Conservation (phyloP, 2,329 filamentous ascomycete genomes). For the Nigrospora osmanthi region DNA sequence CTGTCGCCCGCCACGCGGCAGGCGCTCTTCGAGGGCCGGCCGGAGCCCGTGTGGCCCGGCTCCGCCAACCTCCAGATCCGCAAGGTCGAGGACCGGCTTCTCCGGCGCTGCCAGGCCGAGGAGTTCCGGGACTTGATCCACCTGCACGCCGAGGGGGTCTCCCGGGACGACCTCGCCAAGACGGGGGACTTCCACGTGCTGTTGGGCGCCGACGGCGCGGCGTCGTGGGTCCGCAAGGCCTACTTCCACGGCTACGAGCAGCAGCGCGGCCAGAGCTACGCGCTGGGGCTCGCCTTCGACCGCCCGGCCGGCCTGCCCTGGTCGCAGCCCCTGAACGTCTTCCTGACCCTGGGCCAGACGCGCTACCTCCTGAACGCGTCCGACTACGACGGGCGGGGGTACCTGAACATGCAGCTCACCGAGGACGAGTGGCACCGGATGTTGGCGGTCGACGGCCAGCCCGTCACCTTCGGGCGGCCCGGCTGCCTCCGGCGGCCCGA, state of each 20-base stretch:
- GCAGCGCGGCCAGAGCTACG: conserved; percentile 24
- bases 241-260: conserved; percentile 27
- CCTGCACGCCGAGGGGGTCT: conserved; percentile 22
- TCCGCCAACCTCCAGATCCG: conserved; percentile 29
- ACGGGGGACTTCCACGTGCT: conserved; percentile 27
- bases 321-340: conserved; percentile 26
- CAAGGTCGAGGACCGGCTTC: conserved; percentile 27
- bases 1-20: conserved; percentile 17
- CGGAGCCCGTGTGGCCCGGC: conserved; percentile 26
- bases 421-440: conserved; percentile 27
- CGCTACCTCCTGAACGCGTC: conserved; percentile 27
- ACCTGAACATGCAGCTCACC: conserved; percentile 28
- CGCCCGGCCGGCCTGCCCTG: conserved; percentile 22
- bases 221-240: conserved; percentile 23
- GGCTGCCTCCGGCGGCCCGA: conserved; percentile 17
- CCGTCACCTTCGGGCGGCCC: conserved; percentile 23
- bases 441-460: conserved; percentile 20
- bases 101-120: conserved; percentile 11
- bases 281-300: conserved; percentile 25
- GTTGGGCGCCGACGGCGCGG: conserved; percentile 25
- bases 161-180: conserved; percentile 17
- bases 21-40: conserved; percentile 22
- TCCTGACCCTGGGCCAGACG: conserved; percentile 26
- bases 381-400: conserved; percentile 22
- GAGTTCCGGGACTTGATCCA: conserved; percentile 22